Conservation (phyloP, 2,329 filamentous ascomycete species). For the Aureobasidium vineae region DNA sequence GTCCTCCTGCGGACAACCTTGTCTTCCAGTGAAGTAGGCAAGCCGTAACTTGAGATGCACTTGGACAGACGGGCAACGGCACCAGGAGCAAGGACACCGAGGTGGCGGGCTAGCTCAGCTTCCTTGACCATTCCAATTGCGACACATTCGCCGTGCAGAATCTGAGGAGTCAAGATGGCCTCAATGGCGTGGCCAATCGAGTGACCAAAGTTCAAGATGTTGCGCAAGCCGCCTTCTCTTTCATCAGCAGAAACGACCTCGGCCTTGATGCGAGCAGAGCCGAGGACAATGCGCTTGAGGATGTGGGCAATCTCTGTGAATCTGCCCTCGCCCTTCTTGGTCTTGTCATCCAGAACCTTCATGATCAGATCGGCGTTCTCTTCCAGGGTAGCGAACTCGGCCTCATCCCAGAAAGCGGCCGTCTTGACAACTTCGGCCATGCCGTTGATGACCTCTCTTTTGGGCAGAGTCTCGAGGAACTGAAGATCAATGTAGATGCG, state of each 20-base stretch:
- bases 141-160: slow-evolving; percentile 93
- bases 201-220: slow-evolving; percentile 95
- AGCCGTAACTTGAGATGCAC: slow-evolving; percentile 88
- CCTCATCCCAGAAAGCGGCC: slow-evolving; percentile 90
- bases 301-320: slow-evolving; percentile 63
- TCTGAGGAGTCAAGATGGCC: slow-evolving; percentile 89
- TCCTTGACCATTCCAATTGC: slow-evolving; percentile 99
- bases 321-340: slow-evolving; percentile 56
- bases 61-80: slow-evolving; percentile 88
- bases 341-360: slow-evolving; percentile 62
- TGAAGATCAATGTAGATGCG: slow-evolving; percentile 91
- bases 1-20: slow-evolving; percentile 77
- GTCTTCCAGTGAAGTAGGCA: slow-evolving; percentile 83
- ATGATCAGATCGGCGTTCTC: slow-evolving; percentile 76
- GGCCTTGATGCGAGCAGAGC: slow-evolving; percentile 90
- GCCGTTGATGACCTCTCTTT: slow-evolving; percentile 93
- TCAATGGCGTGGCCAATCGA: slow-evolving; percentile 97
- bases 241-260: slow-evolving; percentile 93
- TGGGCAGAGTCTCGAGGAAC: slow-evolving; percentile 86
- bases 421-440: slow-evolving; percentile 91
- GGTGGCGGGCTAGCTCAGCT: slow-evolving; percentile 84
- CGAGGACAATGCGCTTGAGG: slow-evolving; percentile 67
- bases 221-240: slow-evolving; percentile 87
- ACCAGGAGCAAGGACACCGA: slow-evolving; percentile 79
- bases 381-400: slow-evolving; percentile 81